Evolutionary conservation across 805 yeast species (phyloP), one percentile per base, ranked within the genome.

Genomic region (Brettanomyces anomalus): DNA sequence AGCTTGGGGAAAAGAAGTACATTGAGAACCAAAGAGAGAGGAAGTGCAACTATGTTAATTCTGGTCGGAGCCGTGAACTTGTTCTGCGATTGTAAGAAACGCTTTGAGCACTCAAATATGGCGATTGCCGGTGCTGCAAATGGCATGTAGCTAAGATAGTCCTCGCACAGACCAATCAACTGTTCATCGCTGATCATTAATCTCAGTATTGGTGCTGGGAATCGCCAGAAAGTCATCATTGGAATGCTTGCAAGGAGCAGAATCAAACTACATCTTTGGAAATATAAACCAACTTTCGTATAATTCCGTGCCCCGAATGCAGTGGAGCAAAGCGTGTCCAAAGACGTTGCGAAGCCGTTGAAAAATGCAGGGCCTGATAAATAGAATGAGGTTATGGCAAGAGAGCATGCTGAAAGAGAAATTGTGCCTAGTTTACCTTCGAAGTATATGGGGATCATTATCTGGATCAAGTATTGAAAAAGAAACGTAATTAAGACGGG

Each of bases 301-400:
- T 66, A 76, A 51, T 81, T 78, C 41, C 68, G 70, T 28, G 84
- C 74, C 19, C 93, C 90, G 55, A 62, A 81, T 0, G 88, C 81
- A 55, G 83, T 87, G 2, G 88, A 79, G 56, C 90, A 82, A 15
- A 83, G 64, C 0, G 90, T 83, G 53, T 83, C 90, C 49, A 83
- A 65, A 48, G 86, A 74, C 0, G 93, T 81, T 16, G 85, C 70
- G 5, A 81, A 74, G 3, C 90, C 90, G 57, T 81, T 85, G 45
- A 83, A 74, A 3, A 82, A 67, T 26, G 85, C 83, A 44, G 81
- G 76, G 0, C 87, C 89, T 1, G 82, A 69, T 38, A 82, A 76
- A 53, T 81, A 82, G 18, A 85, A 85, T 1, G 88, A 78, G 77
- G 82, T 81, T 14, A 83, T 72, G 11, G 85, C 77, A 36, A 83